Evolutionary conservation across 305 asterid genomes (phyloP), one percentile per base, ranked within the genome.

Genomic region (Petunia hybrid): DNA sequence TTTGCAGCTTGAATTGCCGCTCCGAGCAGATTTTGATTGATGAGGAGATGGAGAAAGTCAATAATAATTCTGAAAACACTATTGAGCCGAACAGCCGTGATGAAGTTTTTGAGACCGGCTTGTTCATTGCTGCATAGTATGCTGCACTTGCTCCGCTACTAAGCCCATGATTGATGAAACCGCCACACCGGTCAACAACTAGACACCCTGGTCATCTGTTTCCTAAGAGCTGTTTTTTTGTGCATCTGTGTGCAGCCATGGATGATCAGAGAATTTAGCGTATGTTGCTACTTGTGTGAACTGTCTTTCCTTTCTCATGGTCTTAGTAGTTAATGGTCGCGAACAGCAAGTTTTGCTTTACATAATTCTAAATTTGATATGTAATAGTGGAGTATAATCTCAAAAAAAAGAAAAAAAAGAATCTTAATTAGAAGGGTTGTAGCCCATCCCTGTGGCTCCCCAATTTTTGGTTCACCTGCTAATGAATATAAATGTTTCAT

Each of bases 1-100:
- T 93, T 88, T 93, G 97, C 91, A 93, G 97, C 77, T 66, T 74
- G 38, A 61, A 16, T 80, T 93, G 97, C 89, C 94, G 97, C 8
- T 82, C 89, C 16, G 81, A 66, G 86, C 94, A 80, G 88, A 91
- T 93, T 79, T 89, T 89, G 85, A 77, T 85, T 40, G 97, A 93
- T 6, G 93, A 91, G 82, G 88, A 85, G 82, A 84, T 78, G 90
- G 92, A 89, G 85, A 82, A 65, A 82, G 55, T 62, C 70, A 16
- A 82, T 55, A 65, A 76, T 63, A 51, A 53, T 74, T 53, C 79
- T 53, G 79, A 74, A 74, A 74, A 42, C 79, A 38, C 79, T 14
- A 36, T 7, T 53, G 8, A 13, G 79, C 79, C 79, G 38, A 38
- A 74, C 38, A 74, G 51, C 64, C 1, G 48, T 14, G 83, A 46